These are phyloP conservation scores for Pseudoneurospora amorphoporcata DNA, from an alignment of 495 filamentous ascomycete genomes.

Conservation along the genomic window DNA sequence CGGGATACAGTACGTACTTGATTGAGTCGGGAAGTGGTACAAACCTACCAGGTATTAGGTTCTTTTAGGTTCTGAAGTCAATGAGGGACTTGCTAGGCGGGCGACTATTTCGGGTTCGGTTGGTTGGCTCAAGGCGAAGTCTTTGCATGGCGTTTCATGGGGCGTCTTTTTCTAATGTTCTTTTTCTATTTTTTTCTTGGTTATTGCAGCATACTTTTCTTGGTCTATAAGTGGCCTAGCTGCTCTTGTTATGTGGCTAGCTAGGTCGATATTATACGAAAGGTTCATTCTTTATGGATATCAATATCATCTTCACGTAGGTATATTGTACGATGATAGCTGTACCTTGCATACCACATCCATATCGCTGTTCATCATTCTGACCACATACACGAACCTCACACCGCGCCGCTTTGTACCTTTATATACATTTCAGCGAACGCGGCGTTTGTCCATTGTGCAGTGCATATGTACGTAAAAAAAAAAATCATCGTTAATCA, in stretches of 20 bases:
- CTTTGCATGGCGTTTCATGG: background rate
- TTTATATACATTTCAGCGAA: background rate
- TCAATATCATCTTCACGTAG: background rate
- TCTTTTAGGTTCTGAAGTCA: background rate
- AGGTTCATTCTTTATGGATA: background rate
- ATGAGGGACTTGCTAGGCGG: background rate
- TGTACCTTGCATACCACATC: background rate
- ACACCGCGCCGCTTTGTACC: background rate
- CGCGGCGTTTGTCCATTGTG: background rate
- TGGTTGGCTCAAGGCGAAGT: background rate
- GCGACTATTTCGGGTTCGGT: background rate
- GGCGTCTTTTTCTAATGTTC: background rate
- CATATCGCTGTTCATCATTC: background rate
- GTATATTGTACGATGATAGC: background rate
- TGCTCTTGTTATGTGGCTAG: background rate
- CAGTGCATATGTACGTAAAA: background rate
- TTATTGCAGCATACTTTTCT: background rate
- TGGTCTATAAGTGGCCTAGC: background rate
- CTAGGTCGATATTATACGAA: background rate
- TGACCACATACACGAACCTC: background rate
- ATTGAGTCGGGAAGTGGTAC: background rate
- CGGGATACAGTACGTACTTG: background rate
- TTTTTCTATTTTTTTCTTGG: background rate
- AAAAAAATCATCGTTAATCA: background rate
- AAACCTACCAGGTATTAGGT: background rate